These are phyloP conservation scores for Coemansia sp. DNA, from an alignment of 192 early-diverging fungal species.

Conservation along the genomic window DNA sequence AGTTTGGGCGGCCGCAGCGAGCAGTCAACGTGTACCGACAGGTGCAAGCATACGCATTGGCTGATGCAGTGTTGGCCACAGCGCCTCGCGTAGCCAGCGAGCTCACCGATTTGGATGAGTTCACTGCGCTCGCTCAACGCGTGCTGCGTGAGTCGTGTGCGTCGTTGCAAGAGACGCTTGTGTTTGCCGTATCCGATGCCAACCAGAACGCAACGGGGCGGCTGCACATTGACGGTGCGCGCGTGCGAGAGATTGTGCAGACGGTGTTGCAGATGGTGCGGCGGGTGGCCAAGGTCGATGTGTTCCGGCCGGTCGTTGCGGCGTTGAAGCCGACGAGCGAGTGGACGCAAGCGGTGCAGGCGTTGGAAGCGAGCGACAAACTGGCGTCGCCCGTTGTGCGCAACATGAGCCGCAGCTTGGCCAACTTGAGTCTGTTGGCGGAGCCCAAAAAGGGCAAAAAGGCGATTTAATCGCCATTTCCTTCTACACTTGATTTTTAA, in stretches of 20 bases:
- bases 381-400: slow-evolving; percentile 22
- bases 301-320: slow-evolving; percentile 7
- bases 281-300: slow-evolving; percentile 12
- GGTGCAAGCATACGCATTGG: slow-evolving; percentile 59
- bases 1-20: slow-evolving; percentile 54
- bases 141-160: slow-evolving; percentile 7
- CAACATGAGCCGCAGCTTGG: slow-evolving; percentile 5
- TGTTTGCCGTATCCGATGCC: slow-evolving; percentile 20
- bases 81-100: slow-evolving; percentile 11
- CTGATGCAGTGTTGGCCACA: slow-evolving; percentile 5
- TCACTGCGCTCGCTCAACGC: not conserved
- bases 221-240: slow-evolving; percentile 24
- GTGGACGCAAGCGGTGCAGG: slow-evolving; percentile 26
- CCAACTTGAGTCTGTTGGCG: not conserved
- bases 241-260: slow-evolving; percentile 38
- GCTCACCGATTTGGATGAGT: not conserved
- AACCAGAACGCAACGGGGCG: slow-evolving; percentile 22
- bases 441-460: slow-evolving; percentile 11
- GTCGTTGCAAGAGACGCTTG: slow-evolving; percentile 28
- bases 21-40: slow-evolving; percentile 67
- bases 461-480: too few species aligned
- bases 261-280: slow-evolving; percentile 13
- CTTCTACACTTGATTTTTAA: too few species aligned
- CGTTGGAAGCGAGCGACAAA: slow-evolving; percentile 15
- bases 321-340: slow-evolving; percentile 10